Evolutionary conservation across 2,329 filamentous ascomycete species (phyloP), one percentile per base, ranked within the genome.

Genomic region (Lachnellula subtilissima): DNA sequence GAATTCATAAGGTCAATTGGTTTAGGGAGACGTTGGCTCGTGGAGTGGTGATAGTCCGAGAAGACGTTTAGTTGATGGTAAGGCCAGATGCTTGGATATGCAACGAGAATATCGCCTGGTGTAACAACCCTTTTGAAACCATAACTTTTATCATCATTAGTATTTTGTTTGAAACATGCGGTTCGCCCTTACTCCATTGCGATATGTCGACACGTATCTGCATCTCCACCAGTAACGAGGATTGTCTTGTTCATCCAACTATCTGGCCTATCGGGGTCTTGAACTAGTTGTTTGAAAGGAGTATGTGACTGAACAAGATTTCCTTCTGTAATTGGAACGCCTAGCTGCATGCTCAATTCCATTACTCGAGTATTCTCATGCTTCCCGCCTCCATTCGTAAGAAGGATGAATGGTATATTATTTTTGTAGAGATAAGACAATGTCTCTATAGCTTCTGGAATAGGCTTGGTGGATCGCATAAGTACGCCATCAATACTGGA

Each of bases 361-460:
- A 76, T 76, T 32, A 91, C 87, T 19, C 90, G 83, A 56, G 88
- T 85, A 2, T 76, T 76, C 73, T 97, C 93, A 61, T 85, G 83
- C 69, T 88, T 91, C 56, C 94, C 94, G 43, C 94, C 94, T 64
- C 94, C 94, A 73, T 99, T 99, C 57, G 94, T 99, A 60, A 99
- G 79, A 35, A 99, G 83, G 66, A 99, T 93, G 74, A 96, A 97
- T 12, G 92, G 92, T 47, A 97, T 90, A 48, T 82, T 78, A 67
- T 91, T 80, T 48, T 80, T 74, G 64, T 91, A 84, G 19, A 97
- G 84, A 66, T 85, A 87, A 32, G 78, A 75, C 19, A 99, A 80
- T 14, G 91, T 82, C 66, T 89, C 80, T 1, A 83, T 77, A 1
- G 94, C 93, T 36, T 89, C 87, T 1, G 90, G 87, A 48, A 97